phyloP scores from a whole-genome alignment of 352 stramenopile genomes.

The Phytophthora tubulina region DNA sequence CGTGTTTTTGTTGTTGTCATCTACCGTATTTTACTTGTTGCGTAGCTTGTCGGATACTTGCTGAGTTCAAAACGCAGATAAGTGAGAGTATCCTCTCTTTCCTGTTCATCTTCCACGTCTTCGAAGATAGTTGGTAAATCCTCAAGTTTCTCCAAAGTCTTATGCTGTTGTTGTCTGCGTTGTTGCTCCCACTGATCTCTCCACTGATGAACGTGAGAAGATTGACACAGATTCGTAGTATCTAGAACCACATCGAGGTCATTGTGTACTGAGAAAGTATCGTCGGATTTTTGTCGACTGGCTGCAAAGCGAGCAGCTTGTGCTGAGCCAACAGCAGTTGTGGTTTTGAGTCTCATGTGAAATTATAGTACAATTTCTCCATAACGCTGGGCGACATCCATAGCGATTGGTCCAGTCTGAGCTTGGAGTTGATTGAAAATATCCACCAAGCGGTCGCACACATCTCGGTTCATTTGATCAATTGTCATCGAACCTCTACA shows the following conservation, averaged over 20 bases:
- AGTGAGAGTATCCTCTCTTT: conserved; percentile 18
- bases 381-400: conserved; percentile 1
- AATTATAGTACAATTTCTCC: conserved; percentile 12
- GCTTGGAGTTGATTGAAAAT: conserved; percentile 18
- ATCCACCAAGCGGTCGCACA: conserved; percentile 15
- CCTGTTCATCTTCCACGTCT: conserved; percentile 3
- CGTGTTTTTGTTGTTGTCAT: too few relatives aligned
- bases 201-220: conserved; percentile 5
- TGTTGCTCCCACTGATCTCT: conserved; percentile 16
- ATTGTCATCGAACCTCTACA: conserved; percentile 4
- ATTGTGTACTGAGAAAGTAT: conserved; percentile 15
- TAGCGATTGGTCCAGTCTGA: neutral
- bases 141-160: conserved; percentile 14
- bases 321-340: neutral
- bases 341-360: neutral
- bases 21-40: neutral
- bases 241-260: conserved; percentile 14
- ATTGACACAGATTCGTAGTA: neutral
- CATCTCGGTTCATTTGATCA: conserved; percentile 12
- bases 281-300: conserved; percentile 16
- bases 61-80: conserved; percentile 31
- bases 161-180: conserved; percentile 8
- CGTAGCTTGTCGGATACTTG: conserved; percentile 19
- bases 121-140: conserved; percentile 9
- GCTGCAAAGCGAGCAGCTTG: conserved; percentile 16